phyloP scores from a whole-genome alignment of 192 early-diverging fungal genomes.

The Backusella westeae region DNA sequence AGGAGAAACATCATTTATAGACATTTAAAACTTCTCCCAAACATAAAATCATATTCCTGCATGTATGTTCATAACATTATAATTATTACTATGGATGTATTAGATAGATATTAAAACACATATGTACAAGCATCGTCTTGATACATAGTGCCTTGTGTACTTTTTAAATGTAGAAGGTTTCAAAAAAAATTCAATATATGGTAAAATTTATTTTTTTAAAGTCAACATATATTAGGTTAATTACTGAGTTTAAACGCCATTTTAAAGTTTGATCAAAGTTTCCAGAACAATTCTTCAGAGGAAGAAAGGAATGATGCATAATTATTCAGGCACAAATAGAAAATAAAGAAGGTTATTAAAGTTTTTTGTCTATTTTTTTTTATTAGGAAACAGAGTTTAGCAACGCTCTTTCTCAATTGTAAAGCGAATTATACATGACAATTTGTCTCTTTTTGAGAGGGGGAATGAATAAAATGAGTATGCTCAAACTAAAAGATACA shows the following conservation, averaged over 20 bases:
- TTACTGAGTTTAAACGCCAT: background rate
- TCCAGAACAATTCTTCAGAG: background rate
- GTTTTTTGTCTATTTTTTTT: slow-evolving; percentile 3
- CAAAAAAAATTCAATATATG: background rate
- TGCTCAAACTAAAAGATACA: slow-evolving; percentile 17
- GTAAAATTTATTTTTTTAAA: background rate
- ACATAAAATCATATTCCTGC: too few relatives aligned
- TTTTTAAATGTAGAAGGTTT: background rate
- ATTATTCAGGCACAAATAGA: background rate
- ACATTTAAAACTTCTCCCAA: background rate
- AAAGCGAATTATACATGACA: slow-evolving; percentile 4
- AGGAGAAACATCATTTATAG: background rate
- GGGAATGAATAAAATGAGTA: slow-evolving; percentile 10
- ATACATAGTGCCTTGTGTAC: background rate
- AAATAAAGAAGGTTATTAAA: background rate
- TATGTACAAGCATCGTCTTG: too few relatives aligned
- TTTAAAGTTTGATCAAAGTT: background rate
- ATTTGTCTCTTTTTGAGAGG: slow-evolving; percentile 6
- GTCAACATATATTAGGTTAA: background rate
- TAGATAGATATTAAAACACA: too few relatives aligned
- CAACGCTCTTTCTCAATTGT: background rate
- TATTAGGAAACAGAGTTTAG: slow-evolving; percentile 7
- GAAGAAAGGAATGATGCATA: background rate
- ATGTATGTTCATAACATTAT: too few relatives aligned
- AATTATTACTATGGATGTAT: too few relatives aligned